Evolutionary conservation across 371 early-diverging fungal genomes (phyloP), one percentile per base, ranked within the genome.

Genomic region (Chytridium lagenaria): DNA sequence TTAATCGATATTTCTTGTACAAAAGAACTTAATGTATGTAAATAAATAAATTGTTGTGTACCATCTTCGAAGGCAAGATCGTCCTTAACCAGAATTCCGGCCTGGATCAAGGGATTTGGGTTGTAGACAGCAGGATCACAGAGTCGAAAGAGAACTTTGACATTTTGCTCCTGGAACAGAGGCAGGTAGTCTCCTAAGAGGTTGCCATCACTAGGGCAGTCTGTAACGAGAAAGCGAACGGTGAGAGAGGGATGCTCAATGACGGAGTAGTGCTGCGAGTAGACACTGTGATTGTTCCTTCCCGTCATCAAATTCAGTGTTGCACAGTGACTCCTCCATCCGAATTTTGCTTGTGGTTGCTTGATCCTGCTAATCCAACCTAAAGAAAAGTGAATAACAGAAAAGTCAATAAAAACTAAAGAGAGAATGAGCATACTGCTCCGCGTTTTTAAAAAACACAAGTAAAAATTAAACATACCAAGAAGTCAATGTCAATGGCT

Each of bases 61-160:
- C 90, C 90, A 76, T 90, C 90, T 50, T 86, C 83, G 77, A 91
- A 90, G 50, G 83, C 83, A 76, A 87, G 85, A 23, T 86, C 82
- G 68, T 88, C 86, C 28, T 81, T 80, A 22, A 90, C 89, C 39
- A 63, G 71, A 37, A 90, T 87, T 26, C 89, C 89, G 10, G 81
- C 77, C 26, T 77, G 71, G 55, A 63, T 73, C 34, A 90, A 77
- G 28, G 78, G 77, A 5, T 68, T 57, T 0, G 87, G 74, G 72
- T 87, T 82, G 69, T 92, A 90, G 0, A 85, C 80, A 26, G 64
- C 72, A n/a, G 83, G 83, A 67, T 89, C 83, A 67, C 90, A 90
- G 40, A 90, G 83, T 19, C 90, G 84, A 1, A 90, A 84, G 23
- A 90, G 72, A 68, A 86, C 80, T 7, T 78, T 76, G 61, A 87